Base-by-base conservation (phyloP, 108 stramenopile species). In the Skeletonema menzelii region DNA sequence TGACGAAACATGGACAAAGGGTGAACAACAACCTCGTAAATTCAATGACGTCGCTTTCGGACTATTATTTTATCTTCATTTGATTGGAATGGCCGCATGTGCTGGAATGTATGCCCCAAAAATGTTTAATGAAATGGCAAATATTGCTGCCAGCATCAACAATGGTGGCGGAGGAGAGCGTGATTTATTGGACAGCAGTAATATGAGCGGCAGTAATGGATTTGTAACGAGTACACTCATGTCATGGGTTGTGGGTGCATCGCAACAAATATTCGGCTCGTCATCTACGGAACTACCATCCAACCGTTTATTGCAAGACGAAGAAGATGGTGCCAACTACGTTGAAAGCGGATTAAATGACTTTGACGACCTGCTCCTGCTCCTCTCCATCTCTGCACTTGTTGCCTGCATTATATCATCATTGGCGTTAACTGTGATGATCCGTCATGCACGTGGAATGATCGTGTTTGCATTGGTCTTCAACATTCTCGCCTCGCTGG, bases 31-130 rank as follows among this genome's bases (percentile, higher is more conserved):
- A 61, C 82, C 85, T 0, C 20, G 57, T 30, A 44, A 71, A 24
- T 93, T 80, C 83, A 86, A 85, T 24, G 92, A 93, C 70, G 46
- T 66, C 14, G 44, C 83, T 20, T 93, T 79, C 75, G 88, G 83
- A 8, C 31, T 93, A 28, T 58, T 91, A 30, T 93, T 93, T 69
- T 86, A 72, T 31, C 72, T 60, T 1, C 88, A 93, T 69, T 57
- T 93, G 55, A 84, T 56, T 24, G 73, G 76, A 12, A 73, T 91
- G 63, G 87, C 34, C 20, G 77, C 67, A 56, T n/a, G 38, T 0
- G 70, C 88, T 7, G 73, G 62, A 28, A 26, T 27, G 20, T 88
- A 61, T 68, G 77, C 72, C 17, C 92, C 92, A 10, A 27, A 58
- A 28, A 85, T 93, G 84, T 56, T 56, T 19, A 20, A 40, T 22